A percentile compares a stretch with the other conserved stretches of the same genome.
Evolutionary conservation across 306 rosid species (phyloP).

Genomic region (Delonix regia): DNA sequence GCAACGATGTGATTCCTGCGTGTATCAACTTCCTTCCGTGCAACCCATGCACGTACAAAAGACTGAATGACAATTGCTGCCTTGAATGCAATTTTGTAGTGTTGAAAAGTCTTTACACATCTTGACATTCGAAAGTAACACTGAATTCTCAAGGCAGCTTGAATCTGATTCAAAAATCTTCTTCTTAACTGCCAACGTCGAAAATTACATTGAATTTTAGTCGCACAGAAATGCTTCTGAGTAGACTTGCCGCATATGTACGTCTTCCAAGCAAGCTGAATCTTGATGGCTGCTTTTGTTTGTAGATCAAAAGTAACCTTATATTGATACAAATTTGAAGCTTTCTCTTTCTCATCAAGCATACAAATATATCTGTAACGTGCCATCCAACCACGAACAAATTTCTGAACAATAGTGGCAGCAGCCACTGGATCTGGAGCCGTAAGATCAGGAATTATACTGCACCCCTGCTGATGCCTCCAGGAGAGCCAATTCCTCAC

Average conservation of each 20-base stretch:
- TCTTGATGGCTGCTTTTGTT: conserved; percentile 47
- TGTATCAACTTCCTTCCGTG: conserved; percentile 52
- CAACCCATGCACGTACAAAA: conserved; percentile 65
- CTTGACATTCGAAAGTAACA: conserved; percentile 65
- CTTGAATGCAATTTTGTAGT: conserved; percentile 41
- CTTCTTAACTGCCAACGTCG: conserved; percentile 68
- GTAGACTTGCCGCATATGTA: conserved; percentile 36
- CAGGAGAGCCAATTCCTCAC: conserved; percentile 58
- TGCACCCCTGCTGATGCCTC: conserved; percentile 43
- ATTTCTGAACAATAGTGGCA: conserved; percentile 58
- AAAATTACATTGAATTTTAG: conserved; percentile 63
- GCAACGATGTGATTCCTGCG: conserved; percentile 53
- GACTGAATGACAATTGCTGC: conserved; percentile 75
- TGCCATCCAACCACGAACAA: conserved; percentile 58
- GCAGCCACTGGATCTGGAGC: conserved; percentile 42
- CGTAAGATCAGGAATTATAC: conserved; percentile 24
- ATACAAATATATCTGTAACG: conserved; percentile 43
- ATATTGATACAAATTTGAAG: conserved; percentile 30
- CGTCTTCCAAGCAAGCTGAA: conserved; percentile 63
- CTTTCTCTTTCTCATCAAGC: conserved; percentile 43
- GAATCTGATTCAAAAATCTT: conserved; percentile 52
- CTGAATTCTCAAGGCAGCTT: conserved; percentile 67
- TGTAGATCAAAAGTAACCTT: conserved; percentile 43
- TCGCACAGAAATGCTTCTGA: conserved; percentile 51
- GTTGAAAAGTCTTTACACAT: conserved; percentile 59